Percentiles rank a stretch among this genome's conserved stretches.
Evolutionary conservation across 2,329 filamentous ascomycete species (phyloP).

Genomic region (Diaporthe sp.): DNA sequence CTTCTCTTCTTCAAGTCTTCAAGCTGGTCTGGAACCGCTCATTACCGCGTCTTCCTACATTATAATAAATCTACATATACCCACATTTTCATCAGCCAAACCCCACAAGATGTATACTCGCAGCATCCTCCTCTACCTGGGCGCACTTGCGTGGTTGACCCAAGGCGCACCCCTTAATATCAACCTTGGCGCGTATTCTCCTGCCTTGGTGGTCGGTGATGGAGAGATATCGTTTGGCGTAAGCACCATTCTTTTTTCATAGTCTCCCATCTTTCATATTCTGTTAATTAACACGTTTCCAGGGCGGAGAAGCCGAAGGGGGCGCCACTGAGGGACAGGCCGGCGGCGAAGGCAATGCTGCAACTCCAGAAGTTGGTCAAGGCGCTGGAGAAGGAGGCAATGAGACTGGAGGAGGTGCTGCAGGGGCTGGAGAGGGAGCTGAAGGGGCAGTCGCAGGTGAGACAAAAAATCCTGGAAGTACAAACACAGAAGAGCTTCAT

Average conservation of each 20-base stretch:
- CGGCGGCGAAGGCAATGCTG: not conserved
- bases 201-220: constrained; percentile 66
- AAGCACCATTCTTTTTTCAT: no score
- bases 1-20: constrained; percentile 12
- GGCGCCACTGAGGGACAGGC: no score
- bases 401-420: not conserved
- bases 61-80: constrained; percentile 19
- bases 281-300: no score
- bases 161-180: constrained; percentile 63
- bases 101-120: constrained; percentile 31
- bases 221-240: constrained; percentile 51
- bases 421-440: not conserved
- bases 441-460: not conserved
- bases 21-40: constrained; percentile 34
- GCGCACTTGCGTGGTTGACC: constrained; percentile 44
- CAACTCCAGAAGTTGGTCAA: not conserved
- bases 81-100: not conserved
- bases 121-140: constrained; percentile 31
- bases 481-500: not conserved
- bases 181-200: constrained; percentile 65
- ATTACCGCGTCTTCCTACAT: constrained; percentile 17
- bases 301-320: no score
- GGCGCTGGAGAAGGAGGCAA: constrained; percentile 4
- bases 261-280: no score
- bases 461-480: not conserved